Percentiles rank a stretch among this genome's conserved stretches.
phyloP scores from a whole-genome alignment of 345 rosid species.

The Salix udensis region DNA sequence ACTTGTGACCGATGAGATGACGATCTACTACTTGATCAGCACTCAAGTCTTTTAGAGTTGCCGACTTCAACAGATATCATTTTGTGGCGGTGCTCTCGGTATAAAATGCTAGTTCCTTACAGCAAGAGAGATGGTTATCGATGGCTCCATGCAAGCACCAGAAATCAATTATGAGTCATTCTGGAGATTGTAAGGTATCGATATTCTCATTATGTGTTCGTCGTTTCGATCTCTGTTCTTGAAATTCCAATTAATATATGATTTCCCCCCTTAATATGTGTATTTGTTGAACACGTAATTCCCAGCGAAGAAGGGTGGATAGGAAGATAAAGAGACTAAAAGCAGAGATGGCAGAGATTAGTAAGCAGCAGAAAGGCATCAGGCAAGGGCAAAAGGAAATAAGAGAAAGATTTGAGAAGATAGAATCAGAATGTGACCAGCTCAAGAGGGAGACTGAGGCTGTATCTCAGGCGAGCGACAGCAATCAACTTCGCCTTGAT shows the following conservation, averaged over 20 bases:
- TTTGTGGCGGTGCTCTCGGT: background rate
- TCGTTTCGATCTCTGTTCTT: background rate
- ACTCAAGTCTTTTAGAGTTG: too few relatives aligned
- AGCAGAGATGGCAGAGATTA: slow-evolving; percentile 1
- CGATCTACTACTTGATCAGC: background rate
- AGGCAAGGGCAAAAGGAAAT: slow-evolving; percentile 2
- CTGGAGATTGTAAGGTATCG: background rate
- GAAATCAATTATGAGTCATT: background rate
- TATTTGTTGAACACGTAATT: background rate
- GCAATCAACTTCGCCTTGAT: background rate
- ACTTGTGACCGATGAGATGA: background rate
- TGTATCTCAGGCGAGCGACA: background rate
- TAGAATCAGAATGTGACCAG: slow-evolving; percentile 3
- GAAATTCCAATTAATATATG: background rate
- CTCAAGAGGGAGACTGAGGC: slow-evolving; percentile 2
- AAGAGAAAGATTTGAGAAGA: slow-evolving; percentile 1
- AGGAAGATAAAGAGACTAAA: background rate
- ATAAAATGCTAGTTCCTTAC: background rate
- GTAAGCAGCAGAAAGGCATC: background rate
- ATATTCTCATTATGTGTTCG: background rate
- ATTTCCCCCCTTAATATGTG: background rate
- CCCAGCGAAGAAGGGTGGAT: background rate
- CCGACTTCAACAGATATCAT: background rate
- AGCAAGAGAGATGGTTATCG: background rate
- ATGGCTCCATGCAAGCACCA: background rate